phyloP scores from a whole-genome alignment of 805 yeast genomes.

The Ogataea nakhonphanomensis region DNA sequence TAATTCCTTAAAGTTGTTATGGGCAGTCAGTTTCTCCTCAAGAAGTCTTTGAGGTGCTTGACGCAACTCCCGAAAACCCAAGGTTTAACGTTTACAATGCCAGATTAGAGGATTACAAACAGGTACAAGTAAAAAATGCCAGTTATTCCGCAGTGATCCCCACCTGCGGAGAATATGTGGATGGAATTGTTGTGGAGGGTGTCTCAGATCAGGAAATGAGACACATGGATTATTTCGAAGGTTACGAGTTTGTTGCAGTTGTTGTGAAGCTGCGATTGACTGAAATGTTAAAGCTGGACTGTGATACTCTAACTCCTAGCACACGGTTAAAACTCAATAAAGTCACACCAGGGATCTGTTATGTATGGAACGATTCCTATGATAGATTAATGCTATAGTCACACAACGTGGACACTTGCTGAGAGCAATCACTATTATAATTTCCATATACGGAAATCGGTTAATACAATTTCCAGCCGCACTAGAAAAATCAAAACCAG shows the following conservation, averaged over 20 bases:
- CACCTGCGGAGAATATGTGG: not conserved
- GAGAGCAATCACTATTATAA: not conserved
- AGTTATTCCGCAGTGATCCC: slow-evolving; percentile 18
- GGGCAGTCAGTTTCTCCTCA: slow-evolving; percentile 17
- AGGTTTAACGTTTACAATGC: slow-evolving; percentile 13
- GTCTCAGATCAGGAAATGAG: slow-evolving; percentile 11
- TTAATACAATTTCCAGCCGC: slow-evolving; percentile 10
- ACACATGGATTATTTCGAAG: slow-evolving; percentile 23
- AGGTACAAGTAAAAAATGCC: slow-evolving; percentile 13
- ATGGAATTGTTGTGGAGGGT: slow-evolving; percentile 14
- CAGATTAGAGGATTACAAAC: slow-evolving; percentile 9
- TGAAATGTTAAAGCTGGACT: not conserved
- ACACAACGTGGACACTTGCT: not conserved
- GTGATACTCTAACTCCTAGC: not conserved
- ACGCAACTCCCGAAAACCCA: slow-evolving; percentile 4
- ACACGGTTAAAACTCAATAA: not conserved
- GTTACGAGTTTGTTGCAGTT: slow-evolving; percentile 12
- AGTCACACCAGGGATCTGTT: slow-evolving; percentile 1
- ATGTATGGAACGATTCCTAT: slow-evolving; percentile 13
- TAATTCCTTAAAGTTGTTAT: slow-evolving; percentile 13
- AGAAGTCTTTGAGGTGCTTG: slow-evolving; percentile 14
- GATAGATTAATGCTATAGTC: slow-evolving; percentile 7
- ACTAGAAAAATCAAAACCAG: slow-evolving; percentile 13
- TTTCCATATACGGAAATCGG: slow-evolving; percentile 6
- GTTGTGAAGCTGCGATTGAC: slow-evolving; percentile 5